These are phyloP conservation scores for Xylaria sp. DNA, from an alignment of 2,329 filamentous ascomycete genomes.

Conservation along the genomic window DNA sequence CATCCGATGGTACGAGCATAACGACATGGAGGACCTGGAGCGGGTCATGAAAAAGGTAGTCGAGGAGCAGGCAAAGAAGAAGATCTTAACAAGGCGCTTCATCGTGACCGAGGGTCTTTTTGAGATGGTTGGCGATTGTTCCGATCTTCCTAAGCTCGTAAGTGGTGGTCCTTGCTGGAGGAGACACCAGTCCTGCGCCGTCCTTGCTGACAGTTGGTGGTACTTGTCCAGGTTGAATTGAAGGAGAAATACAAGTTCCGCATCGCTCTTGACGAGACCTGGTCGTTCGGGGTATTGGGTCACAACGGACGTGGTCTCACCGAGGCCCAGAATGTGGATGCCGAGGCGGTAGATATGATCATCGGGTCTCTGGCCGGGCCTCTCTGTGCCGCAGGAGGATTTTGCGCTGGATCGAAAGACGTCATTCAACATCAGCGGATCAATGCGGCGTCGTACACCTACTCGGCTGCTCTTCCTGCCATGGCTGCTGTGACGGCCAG, in stretches of 20 bases:
- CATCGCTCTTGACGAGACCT: constrained; percentile 94
- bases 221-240: constrained; percentile 69
- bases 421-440: constrained; percentile 97
- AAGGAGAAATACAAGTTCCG: constrained; percentile 98
- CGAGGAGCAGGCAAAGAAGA: constrained; percentile 81
- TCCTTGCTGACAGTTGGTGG: constrained; percentile 9
- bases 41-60: constrained; percentile 80
- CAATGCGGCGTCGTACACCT: constrained; percentile 89
- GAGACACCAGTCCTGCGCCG: background rate
- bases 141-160: constrained; percentile 83
- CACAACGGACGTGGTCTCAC: constrained; percentile 89
- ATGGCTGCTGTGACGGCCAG: constrained; percentile 95
- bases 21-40: constrained; percentile 93
- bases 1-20: constrained; percentile 93
- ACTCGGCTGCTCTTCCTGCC: constrained; percentile 90
- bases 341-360: constrained; percentile 94
- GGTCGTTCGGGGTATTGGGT: constrained; percentile 94
- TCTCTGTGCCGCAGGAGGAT: constrained; percentile 89
- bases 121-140: constrained; percentile 84
- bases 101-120: constrained; percentile 96
- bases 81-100: constrained; percentile 88
- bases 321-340: constrained; percentile 95
- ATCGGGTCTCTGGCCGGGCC: constrained; percentile 89
- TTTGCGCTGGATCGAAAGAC: constrained; percentile 89
- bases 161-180: constrained; percentile 33